phyloP scores from a whole-genome alignment of 768 basidiomycete species.

The Kwoniella bestiolae region DNA sequence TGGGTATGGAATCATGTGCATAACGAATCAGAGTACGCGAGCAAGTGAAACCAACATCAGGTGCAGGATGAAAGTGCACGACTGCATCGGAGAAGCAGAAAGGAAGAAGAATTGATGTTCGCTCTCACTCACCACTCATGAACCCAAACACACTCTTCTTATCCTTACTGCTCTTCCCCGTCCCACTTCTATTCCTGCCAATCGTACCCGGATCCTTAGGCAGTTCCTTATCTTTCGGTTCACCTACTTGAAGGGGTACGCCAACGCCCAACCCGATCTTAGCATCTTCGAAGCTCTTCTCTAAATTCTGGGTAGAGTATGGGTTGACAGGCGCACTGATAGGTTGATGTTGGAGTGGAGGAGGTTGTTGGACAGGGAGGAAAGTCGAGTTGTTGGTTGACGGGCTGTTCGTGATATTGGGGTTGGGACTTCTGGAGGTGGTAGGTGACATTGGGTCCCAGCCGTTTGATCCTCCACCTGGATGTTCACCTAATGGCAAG shows the following conservation, averaged over 20 bases:
- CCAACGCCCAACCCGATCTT: slow-evolving; percentile 44
- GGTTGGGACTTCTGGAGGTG: slow-evolving; percentile 17
- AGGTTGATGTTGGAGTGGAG: slow-evolving; percentile 43
- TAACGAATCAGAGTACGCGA: no score
- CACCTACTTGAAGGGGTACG: slow-evolving; percentile 39
- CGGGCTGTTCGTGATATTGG: slow-evolving; percentile 13
- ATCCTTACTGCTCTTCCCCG: slow-evolving; percentile 54
- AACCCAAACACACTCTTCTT: slow-evolving; percentile 58
- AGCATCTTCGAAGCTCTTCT: slow-evolving; percentile 44
- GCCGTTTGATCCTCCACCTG: slow-evolving; percentile 21
- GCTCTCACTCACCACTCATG: slow-evolving; percentile 49
- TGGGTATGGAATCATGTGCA: no score
- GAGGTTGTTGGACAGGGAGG: slow-evolving; percentile 31
- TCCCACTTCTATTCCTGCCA: slow-evolving; percentile 51
- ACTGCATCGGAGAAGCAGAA: not conserved
- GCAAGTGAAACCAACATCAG: no score
- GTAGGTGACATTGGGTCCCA: slow-evolving; percentile 27
- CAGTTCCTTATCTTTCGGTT: slow-evolving; percentile 51
- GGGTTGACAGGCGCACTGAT: slow-evolving; percentile 48
- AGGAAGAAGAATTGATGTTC: no score
- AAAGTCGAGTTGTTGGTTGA: slow-evolving; percentile 12
- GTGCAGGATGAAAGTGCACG: no score
- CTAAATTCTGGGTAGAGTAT: slow-evolving; percentile 34
- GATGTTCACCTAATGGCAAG: slow-evolving; percentile 41
- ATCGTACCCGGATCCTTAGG: slow-evolving; percentile 48